phyloP scores from a whole-genome alignment of 2,329 filamentous ascomycete species.

The Fusarium agapanthi region DNA sequence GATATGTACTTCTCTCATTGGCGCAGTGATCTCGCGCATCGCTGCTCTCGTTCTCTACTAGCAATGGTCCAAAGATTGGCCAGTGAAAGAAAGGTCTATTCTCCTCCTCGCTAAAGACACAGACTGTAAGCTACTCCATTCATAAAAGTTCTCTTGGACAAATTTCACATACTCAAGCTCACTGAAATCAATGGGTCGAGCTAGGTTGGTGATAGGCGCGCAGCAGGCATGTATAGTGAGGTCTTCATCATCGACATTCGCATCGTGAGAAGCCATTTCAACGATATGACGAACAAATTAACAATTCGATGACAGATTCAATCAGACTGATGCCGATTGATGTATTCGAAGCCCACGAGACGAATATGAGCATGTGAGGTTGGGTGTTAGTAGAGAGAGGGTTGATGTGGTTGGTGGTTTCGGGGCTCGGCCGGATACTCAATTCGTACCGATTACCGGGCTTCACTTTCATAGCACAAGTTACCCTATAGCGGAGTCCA shows the following conservation, averaged over 20 bases:
- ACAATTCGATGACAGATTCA: background rate
- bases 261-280: slow-evolving; percentile 23
- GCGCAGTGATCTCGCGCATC: slow-evolving; percentile 83
- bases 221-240: slow-evolving; percentile 50
- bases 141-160: background rate
- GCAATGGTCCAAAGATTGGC: slow-evolving; percentile 71
- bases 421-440: slow-evolving; percentile 26
- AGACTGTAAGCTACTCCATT: background rate
- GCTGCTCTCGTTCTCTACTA: slow-evolving; percentile 78
- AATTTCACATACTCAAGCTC: slow-evolving; percentile 48
- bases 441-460: slow-evolving; percentile 22
- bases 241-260: slow-evolving; percentile 46
- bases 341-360: background rate
- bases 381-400: slow-evolving; percentile 7
- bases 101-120: background rate
- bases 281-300: background rate
- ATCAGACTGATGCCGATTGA: background rate
- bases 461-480: background rate
- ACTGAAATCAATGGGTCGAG: slow-evolving; percentile 56
- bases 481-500: slow-evolving; percentile 1
- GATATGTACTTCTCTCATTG: slow-evolving; percentile 72
- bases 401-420: slow-evolving; percentile 20
- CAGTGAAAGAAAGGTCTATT: slow-evolving; percentile 39
- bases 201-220: slow-evolving; percentile 50
- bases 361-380: slow-evolving; percentile 8